Evolutionary conservation across 2,329 filamentous ascomycete species (phyloP).

Genomic region (Diaporthe citriasiana): DNA sequence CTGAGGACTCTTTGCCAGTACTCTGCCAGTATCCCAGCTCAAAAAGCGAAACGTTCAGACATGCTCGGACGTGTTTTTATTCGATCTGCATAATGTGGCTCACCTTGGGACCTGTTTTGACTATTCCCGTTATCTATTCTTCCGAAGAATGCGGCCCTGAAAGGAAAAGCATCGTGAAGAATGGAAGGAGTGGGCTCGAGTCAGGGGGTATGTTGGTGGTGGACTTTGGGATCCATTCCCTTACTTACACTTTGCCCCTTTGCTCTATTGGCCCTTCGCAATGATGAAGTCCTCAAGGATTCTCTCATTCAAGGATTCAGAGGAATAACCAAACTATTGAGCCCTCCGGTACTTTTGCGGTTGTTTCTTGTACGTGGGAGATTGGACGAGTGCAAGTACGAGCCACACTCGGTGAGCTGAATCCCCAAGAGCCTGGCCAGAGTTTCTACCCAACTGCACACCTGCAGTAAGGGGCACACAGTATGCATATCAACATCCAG

Average conservation of each 20-base stretch:
- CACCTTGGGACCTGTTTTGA: neutral
- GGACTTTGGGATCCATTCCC: slow-evolving; percentile 9
- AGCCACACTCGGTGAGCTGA: neutral
- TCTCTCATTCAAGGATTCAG: neutral
- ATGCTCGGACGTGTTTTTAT: neutral
- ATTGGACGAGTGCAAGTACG: neutral
- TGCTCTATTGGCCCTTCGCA: neutral
- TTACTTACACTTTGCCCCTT: neutral
- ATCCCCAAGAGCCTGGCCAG: neutral
- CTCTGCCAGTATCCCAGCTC: neutral
- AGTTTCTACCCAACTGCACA: slow-evolving; percentile 20
- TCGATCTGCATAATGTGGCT: neutral
- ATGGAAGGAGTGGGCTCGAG: slow-evolving; percentile 3
- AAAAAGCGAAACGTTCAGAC: neutral
- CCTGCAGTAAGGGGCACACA: slow-evolving; percentile 5
- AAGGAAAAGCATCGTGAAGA: neutral
- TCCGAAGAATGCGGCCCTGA: neutral
- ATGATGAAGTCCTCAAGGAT: neutral
- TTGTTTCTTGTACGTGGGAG: neutral
- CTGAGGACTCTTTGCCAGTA: neutral
- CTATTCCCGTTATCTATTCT: neutral
- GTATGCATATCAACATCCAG: neutral
- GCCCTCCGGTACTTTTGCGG: neutral
- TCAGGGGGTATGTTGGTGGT: slow-evolving; percentile 6
- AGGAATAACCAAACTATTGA: neutral